Conservation (phyloP, 257 asterid genomes). For the Jaltomata sinuosa region DNA sequence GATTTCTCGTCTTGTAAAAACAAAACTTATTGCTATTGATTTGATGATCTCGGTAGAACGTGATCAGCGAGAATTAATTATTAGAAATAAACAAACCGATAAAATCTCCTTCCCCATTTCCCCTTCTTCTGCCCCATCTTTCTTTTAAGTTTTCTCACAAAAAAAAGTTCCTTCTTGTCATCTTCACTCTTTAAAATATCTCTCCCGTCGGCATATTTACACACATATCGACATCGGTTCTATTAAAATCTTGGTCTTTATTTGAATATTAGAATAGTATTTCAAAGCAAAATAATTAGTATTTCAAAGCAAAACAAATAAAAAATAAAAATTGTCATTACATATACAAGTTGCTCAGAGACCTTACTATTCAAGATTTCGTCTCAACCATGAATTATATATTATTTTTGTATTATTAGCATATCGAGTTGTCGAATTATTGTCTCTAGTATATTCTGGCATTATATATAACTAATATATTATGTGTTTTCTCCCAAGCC, state of each 20-base stretch:
- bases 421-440: background rate
- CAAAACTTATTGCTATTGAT: no score
- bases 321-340: no score
- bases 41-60: no score
- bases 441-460: background rate
- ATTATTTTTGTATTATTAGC: background rate
- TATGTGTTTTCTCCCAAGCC: background rate
- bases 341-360: background rate
- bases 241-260: background rate
- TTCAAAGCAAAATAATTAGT: background rate
- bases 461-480: background rate
- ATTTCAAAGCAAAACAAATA: background rate
- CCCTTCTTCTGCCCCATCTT: no score
- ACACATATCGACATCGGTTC: background rate
- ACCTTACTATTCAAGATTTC: background rate
- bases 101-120: no score
- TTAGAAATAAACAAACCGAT: no score
- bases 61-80: no score
- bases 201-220: background rate
- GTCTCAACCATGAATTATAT: background rate
- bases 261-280: background rate
- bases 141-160: no score
- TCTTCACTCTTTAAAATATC: background rate
- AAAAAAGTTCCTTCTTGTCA: background rate
- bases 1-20: no score